Evolutionary conservation across 176 grass and related monocot genomes (phyloP), one percentile per base, ranked within the genome.

Genomic region (Oryza australiensis): DNA sequence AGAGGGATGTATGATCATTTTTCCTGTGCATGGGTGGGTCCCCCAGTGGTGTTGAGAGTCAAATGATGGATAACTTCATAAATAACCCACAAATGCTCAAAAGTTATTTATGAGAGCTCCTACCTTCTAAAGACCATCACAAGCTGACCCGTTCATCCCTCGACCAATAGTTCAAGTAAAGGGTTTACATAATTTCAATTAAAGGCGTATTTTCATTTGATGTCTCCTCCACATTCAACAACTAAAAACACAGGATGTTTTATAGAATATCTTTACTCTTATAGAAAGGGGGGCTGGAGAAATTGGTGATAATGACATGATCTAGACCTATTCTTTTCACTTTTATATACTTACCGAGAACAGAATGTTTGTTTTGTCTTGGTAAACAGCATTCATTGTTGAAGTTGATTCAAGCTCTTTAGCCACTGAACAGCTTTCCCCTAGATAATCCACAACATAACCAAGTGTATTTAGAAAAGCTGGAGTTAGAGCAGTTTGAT

Each of bases 281-380:
- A 16, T 5, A 48, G 16, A 48, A 3, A 48, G 43, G 43, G 13
- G 3, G 4, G 5, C 49, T 53, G 18, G 18, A 20, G 49, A 8
- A 22, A 22, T 55, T 55, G 5, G 18, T 0, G 15, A 55, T 1
- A 22, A 2, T 55, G 49, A 4, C 18, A 22, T 22, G 49, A 18
- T 55, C 16, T 55, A 8, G 13, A 55, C 5, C 18, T 22, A 55
- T 55, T 55, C 22, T 51, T 51, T 55, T 5, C 1, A 9, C 20
- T 51, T 51, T 49, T 18, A 49, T 72, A 64, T 67, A 42, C 87
- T 82, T 90, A 98, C 96, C 77, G 96, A 98, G 70, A 98, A 98
- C 65, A 98, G 90, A 84, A 98, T 95, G 75, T 98, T 98, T 38
- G 93, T 98, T 88, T 98, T 98, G 64, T 98, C 96, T 87, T 98